A percentile compares a stretch with the other conserved stretches of the same genome.
phyloP scores from a whole-genome alignment of 805 yeast genomes.

The Yamadazyma philogaea region DNA sequence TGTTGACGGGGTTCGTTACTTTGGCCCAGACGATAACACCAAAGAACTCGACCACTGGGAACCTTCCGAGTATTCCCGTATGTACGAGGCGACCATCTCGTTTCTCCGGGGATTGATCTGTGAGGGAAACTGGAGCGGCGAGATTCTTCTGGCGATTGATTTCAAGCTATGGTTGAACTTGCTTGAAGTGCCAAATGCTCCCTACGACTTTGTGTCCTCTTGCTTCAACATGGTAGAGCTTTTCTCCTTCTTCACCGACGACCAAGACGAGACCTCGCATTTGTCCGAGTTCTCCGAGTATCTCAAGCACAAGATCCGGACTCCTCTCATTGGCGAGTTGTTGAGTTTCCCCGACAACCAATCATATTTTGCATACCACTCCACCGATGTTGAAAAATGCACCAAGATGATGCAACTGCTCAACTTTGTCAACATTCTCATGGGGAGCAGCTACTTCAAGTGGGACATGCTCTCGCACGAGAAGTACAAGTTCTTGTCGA shows the following conservation, averaged over 20 bases:
- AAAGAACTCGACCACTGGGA: constrained; percentile 53
- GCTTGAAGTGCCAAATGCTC: constrained; percentile 49
- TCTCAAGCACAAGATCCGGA: constrained; percentile 23
- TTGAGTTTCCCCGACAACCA: constrained; percentile 25
- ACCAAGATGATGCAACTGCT: constrained; percentile 34
- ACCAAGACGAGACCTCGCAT: constrained; percentile 38
- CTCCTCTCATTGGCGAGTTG: constrained; percentile 26
- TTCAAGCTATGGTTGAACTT: constrained; percentile 47
- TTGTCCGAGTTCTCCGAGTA: constrained; percentile 31
- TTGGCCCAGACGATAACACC: constrained; percentile 28
- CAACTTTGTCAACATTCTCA: constrained; percentile 40
- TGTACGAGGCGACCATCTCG: constrained; percentile 49
- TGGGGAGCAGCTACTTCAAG: constrained; percentile 52
- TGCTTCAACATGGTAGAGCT: constrained; percentile 52
- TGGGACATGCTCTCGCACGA: constrained; percentile 49
- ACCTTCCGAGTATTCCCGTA: constrained; percentile 39
- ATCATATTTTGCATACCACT: constrained; percentile 39
- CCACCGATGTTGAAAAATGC: constrained; percentile 22
- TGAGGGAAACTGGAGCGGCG: constrained; percentile 47
- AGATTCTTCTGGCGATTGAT: constrained; percentile 33
- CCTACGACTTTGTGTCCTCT: constrained; percentile 60
- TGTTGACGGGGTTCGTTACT: constrained; percentile 32
- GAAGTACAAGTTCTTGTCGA: constrained; percentile 40
- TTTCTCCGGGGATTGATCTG: constrained; percentile 53
- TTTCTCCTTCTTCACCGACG: constrained; percentile 52